Conservation (phyloP, 805 yeast species). For the Barnettozyma wickerhamii region DNA sequence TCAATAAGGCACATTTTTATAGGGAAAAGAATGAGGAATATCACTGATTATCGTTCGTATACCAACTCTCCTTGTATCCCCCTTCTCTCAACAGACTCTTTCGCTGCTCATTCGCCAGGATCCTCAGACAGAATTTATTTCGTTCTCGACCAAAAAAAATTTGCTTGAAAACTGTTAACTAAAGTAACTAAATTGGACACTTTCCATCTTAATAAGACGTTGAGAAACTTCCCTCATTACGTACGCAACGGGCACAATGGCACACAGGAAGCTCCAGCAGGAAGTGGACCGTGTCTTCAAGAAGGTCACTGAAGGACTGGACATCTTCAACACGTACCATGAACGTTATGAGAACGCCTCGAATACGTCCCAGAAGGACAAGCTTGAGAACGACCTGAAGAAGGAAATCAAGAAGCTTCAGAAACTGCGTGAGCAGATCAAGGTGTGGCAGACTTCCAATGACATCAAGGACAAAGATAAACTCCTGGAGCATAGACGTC, state of each 20-base stretch:
- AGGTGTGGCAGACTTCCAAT: conserved; percentile 86
- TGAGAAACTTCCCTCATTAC: too few species aligned
- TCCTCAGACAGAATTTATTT: too few species aligned
- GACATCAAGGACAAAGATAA: conserved; percentile 87
- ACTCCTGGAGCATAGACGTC: conserved; percentile 66
- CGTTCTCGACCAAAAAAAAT: too few species aligned
- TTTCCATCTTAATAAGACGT: too few species aligned
- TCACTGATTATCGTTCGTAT: too few species aligned
- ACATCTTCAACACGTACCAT: conserved; percentile 76
- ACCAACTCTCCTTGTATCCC: too few species aligned
- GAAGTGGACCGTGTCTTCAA: conserved; percentile 90
- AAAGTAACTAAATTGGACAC: too few species aligned
- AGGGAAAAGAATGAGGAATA: too few species aligned
- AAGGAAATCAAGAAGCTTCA: conserved; percentile 93
- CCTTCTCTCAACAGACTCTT: too few species aligned
- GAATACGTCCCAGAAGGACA: conserved; percentile 83
- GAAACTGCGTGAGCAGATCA: conserved; percentile 89
- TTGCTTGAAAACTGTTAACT: too few species aligned
- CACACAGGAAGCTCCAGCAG: conserved; percentile 27
- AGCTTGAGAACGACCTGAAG: conserved; percentile 85
- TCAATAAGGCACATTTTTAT: too few species aligned
- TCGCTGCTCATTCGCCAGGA: too few species aligned
- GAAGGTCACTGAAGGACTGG: conserved; percentile 87
- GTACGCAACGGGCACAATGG: conserved; percentile 18
- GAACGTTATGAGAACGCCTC: conserved; percentile 80